Evolutionary conservation across 129 eudicot genomes (phyloP), one percentile per base, ranked within the genome.

Genomic region (Centrapalus pauciflorus): DNA sequence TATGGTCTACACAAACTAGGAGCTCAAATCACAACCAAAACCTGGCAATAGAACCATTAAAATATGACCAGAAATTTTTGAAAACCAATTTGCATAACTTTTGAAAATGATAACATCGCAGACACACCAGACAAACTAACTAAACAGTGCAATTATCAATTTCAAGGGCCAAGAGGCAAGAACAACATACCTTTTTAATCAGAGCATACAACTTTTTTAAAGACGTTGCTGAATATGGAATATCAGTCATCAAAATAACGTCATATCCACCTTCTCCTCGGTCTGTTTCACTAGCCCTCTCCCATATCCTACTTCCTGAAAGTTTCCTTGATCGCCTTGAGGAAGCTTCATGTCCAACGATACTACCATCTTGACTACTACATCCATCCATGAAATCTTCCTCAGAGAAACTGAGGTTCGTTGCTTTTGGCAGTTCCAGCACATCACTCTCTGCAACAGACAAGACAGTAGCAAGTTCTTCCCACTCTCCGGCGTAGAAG

Each of bases 401-500:
- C 72, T 87, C 95, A 0, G 90, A 76, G 66, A 87, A 87, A 77
- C 90, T 83, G 26, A 81, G 51, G 59, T 80, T 80, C 70, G 67
- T 81, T n/a, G 79, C 76, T 24, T 76, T 77, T 38, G 95, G 86
- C 34, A 61, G 52, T 49, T 87, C 95, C 20, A 55, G 79, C 61
- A 67, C 71, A 69, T 83, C 87, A 23, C 20, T 61, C 63, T 76
- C 79, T 4, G 84, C 77, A 28, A 81, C 75, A 4, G 90, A 83
- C 35, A 87, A 60, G 33, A 87, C 90, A 0, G 81, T 70, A 6
- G 85, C 76, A 48, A 87, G 81, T 62, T 87, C 95, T 57, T 87
- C 95, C 90, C 90, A 87, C n/a, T 87, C 90, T 21, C 95, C 95
- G 24, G 90, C 90, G 43, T 87, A 87, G 58, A 87, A 87, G 57